These are phyloP conservation scores for Oemleria cerasiformis DNA, from an alignment of 306 rosid genomes.

Conservation along the genomic window DNA sequence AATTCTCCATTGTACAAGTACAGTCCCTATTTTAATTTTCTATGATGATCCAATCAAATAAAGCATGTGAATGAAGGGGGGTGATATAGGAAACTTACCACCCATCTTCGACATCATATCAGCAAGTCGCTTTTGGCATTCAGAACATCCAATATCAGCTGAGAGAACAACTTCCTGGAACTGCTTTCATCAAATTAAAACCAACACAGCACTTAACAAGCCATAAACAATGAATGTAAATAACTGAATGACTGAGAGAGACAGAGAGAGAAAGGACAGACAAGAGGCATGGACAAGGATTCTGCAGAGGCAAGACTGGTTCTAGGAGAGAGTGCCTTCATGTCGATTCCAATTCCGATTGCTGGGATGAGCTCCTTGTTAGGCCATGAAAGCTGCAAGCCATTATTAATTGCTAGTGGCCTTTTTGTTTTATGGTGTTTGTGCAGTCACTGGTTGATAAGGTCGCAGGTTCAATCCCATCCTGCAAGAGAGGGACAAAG, in stretches of 20 bases:
- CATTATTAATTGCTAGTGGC: constrained; percentile 23
- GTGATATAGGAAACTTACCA: constrained; percentile 31
- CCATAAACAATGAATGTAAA: neutral
- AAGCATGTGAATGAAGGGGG: neutral
- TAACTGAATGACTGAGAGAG: neutral
- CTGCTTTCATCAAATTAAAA: constrained; percentile 29
- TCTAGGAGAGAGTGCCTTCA: constrained; percentile 29
- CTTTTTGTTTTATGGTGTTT: no score
- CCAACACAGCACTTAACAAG: neutral
- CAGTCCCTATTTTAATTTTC: neutral
- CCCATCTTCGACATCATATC: constrained; percentile 62
- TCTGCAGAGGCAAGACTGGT: constrained; percentile 60
- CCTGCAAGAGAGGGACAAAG: neutral
- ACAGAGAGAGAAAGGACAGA: constrained; percentile 28
- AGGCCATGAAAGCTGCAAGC: constrained; percentile 30
- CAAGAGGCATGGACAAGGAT: constrained; percentile 61
- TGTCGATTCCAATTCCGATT: constrained; percentile 34
- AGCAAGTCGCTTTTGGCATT: constrained; percentile 63
- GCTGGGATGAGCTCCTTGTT: constrained; percentile 30
- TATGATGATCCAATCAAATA: neutral
- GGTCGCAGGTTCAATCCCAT: constrained; percentile 44
- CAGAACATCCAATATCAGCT: constrained; percentile 58
- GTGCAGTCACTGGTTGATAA: neutral
- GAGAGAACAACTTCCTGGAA: constrained; percentile 72
- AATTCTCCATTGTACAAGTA: neutral